Conservation (phyloP, 768 basidiomycete genomes). For the Suillus fuscotomentosus region DNA sequence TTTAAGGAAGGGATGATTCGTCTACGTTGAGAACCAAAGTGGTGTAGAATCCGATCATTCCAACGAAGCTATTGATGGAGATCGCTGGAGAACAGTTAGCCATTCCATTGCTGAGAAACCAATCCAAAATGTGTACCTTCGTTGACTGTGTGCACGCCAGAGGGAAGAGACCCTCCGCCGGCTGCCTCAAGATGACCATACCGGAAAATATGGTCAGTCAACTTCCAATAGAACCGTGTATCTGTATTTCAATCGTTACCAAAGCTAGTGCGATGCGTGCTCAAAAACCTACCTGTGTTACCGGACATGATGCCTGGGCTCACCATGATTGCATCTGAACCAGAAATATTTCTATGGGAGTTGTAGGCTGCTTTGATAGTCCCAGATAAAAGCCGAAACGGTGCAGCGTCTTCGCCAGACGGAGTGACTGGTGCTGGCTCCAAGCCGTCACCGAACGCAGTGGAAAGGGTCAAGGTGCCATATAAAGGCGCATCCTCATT, state of each 20-base stretch:
- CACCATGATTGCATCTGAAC: slow-evolving; percentile 37
- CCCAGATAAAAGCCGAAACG: slow-evolving; percentile 56
- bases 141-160: slow-evolving; percentile 67
- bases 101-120: background rate
- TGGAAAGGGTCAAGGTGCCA: slow-evolving; percentile 50
- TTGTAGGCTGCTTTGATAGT: slow-evolving; percentile 64
- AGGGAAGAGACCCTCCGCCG: slow-evolving; percentile 27
- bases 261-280: background rate
- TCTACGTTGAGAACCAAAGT: slow-evolving; percentile 68
- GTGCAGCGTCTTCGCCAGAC: slow-evolving; percentile 24
- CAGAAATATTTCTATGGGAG: slow-evolving; percentile 40
- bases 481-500: slow-evolving; percentile 30
- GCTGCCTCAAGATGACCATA: slow-evolving; percentile 43
- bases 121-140: slow-evolving; percentile 48
- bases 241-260: slow-evolving; percentile 27
- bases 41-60: slow-evolving; percentile 65
- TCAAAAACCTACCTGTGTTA: slow-evolving; percentile 41
- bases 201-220: slow-evolving; percentile 63
- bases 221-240: slow-evolving; percentile 45
- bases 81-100: slow-evolving; percentile 36
- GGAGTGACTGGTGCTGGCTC: slow-evolving; percentile 72
- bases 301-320: slow-evolving; percentile 57
- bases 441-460: slow-evolving; percentile 45
- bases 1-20: slow-evolving; percentile 37
- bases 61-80: slow-evolving; percentile 50